Evolutionary conservation across 169 alveolate species (phyloP).

Genomic region (Eimeria tenella): DNA sequence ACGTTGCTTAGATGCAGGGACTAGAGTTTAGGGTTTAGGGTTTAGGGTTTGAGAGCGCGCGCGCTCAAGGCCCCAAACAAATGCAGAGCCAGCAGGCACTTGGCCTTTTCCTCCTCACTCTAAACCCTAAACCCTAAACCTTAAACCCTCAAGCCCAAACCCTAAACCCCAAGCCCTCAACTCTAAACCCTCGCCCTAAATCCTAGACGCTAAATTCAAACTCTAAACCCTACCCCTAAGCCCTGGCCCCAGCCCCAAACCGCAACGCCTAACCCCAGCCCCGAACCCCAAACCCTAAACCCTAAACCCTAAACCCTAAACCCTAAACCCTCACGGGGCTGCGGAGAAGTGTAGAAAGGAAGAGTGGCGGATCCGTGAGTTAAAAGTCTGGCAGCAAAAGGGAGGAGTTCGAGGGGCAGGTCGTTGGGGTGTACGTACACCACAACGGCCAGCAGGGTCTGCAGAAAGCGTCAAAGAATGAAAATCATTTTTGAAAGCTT

Average conservation of each 20-base stretch:
- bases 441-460: neutral
- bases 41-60: too few relatives aligned
- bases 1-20: too few relatives aligned
- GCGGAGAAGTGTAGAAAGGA: neutral
- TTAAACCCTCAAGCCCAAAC: too few relatives aligned
- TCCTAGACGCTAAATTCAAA: neutral
- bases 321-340: slow-evolving; percentile 7
- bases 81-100: too few relatives aligned
- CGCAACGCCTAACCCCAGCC: neutral
- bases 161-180: too few relatives aligned
- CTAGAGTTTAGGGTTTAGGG: too few relatives aligned
- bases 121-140: too few relatives aligned
- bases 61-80: too few relatives aligned
- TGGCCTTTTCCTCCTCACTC: too few relatives aligned
- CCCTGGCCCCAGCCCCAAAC: neutral
- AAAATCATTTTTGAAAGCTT: neutral
- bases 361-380: neutral
- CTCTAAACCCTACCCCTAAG: neutral
- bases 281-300: neutral
- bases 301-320: neutral
- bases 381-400: neutral
- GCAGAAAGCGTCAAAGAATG: neutral
- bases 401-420: neutral
- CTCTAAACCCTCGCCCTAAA: too few relatives aligned
- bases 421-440: neutral